phyloP scores from a whole-genome alignment of 805 yeast species.

The Sugiyamaella boreocaroliniensis region DNA sequence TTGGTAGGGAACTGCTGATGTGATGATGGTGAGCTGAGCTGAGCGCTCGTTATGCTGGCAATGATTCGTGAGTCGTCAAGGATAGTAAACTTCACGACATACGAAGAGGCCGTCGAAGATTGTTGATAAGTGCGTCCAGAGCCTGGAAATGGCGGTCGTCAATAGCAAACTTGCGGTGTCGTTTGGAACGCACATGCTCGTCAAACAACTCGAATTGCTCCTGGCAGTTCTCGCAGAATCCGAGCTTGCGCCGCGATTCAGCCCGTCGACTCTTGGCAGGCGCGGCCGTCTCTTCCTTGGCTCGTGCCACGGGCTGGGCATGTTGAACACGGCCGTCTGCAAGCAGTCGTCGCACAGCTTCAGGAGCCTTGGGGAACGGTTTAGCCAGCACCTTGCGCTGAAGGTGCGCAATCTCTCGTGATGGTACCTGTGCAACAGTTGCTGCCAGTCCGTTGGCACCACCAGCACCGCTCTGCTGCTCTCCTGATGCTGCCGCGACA shows the following conservation, averaged over 20 bases:
- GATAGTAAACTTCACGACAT: neutral
- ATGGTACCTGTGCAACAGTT: slow-evolving; percentile 27
- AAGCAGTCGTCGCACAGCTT: neutral
- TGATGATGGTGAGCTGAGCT: neutral
- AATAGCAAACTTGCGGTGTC: slow-evolving; percentile 74
- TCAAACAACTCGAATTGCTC: slow-evolving; percentile 74
- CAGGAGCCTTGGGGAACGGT: slow-evolving; percentile 2
- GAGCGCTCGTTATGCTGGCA: too few species aligned
- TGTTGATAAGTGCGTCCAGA: slow-evolving; percentile 44
- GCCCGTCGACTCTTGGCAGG: neutral
- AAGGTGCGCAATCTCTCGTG: slow-evolving; percentile 38
- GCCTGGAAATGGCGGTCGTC: slow-evolving; percentile 64
- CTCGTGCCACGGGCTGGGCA: neutral
- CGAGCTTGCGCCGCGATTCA: slow-evolving; percentile 37
- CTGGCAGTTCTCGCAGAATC: slow-evolving; percentile 92
- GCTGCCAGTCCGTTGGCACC: slow-evolving; percentile 29
- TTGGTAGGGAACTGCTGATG: neutral
- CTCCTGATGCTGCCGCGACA: slow-evolving; percentile 25
- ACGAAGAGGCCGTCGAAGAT: neutral
- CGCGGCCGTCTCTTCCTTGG: slow-evolving; percentile 22
- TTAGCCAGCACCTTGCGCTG: slow-evolving; percentile 33
- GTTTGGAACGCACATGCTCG: slow-evolving; percentile 60
- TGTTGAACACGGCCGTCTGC: neutral
- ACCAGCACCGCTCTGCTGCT: slow-evolving; percentile 8
- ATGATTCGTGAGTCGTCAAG: too few species aligned